A percentile compares a stretch with the other conserved stretches of the same genome.
These are phyloP conservation scores for Pezicula rhizophila DNA, from an alignment of 2,329 filamentous ascomycete genomes.

Conservation along the genomic window DNA sequence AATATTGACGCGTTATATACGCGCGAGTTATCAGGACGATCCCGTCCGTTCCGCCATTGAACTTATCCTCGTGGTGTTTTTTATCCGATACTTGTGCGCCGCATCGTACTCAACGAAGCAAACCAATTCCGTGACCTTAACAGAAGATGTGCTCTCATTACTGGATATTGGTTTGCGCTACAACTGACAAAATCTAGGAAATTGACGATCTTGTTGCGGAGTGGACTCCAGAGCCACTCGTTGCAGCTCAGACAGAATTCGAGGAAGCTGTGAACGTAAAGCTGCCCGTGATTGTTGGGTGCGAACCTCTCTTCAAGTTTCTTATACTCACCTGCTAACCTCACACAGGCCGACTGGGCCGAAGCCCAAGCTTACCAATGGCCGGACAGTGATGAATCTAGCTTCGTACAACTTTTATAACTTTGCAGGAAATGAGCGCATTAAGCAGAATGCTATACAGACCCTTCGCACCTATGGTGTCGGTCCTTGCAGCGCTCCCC, in stretches of 20 bases:
- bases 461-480: constrained; percentile 94
- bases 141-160: constrained; percentile 58
- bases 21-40: constrained; percentile 96
- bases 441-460: constrained; percentile 93
- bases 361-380: constrained; percentile 81
- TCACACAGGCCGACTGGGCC: constrained; percentile 71
- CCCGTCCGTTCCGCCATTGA: constrained; percentile 91
- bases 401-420: constrained; percentile 98
- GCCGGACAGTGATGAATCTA: constrained; percentile 86
- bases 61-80: constrained; percentile 89
- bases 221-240: constrained; percentile 91
- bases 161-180: background rate
- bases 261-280: constrained; percentile 82
- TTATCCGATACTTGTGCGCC: constrained; percentile 84
- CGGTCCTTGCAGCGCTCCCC: constrained; percentile 90
- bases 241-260: constrained; percentile 63
- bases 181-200: constrained; percentile 46
- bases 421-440: constrained; percentile 82
- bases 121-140: constrained; percentile 80
- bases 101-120: constrained; percentile 82
- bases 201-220: constrained; percentile 96
- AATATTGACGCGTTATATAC: constrained; percentile 90
- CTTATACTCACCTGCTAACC: background rate
- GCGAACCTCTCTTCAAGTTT: constrained; percentile 22
- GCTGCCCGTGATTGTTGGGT: constrained; percentile 84